Evolutionary conservation across 306 rosid species (phyloP), one percentile per base, ranked within the genome.

Genomic region (Lotus japonicus): DNA sequence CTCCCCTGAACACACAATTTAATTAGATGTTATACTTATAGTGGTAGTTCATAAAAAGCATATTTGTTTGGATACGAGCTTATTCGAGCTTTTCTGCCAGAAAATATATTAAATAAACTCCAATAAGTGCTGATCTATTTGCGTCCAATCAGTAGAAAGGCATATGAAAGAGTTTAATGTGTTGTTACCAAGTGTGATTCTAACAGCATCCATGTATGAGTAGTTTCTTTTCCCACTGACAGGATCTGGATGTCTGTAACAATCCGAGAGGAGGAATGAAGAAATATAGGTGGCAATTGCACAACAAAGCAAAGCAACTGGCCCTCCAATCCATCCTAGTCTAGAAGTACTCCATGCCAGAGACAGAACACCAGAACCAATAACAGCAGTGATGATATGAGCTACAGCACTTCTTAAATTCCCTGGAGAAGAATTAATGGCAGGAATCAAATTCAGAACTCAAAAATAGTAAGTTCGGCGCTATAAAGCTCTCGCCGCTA

Each of bases 351-450:
- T 85, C 90, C 94, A 87, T 41, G 86, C 86, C 18, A 87, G 74
- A 54, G 94, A 81, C 35, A 87, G 66, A 62, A 87, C 85, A 16
- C 94, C 86, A 63, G 85, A 44, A 43, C 90, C 90, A 58, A 87
- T 83, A 49, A 85, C 80, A 44, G 85, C 90, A 28, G 90, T 83
- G 9, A 85, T 77, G 75, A 88, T 86, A 71, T 88, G 90, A 64
- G 88, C 86, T 66, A 79, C 79, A 14, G 77, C 79, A 58, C 64
- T 79, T 75, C 56, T 55, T 35, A 79, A 16, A 59, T 80, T 83
- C 69, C 86, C 86, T 85, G 78, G 18, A 11, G 3, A 21, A 67
- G 41, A 58, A 61, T 52, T 48, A 16, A 62, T 55, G 26, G 62
- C 59, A 63, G 68, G 38, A 72, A 48, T 51, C 44, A 54, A 58